A percentile compares a stretch with the other conserved stretches of the same genome.
Conservation (phyloP, 352 stramenopile genomes). For the Thraustotheca clavata region DNA sequence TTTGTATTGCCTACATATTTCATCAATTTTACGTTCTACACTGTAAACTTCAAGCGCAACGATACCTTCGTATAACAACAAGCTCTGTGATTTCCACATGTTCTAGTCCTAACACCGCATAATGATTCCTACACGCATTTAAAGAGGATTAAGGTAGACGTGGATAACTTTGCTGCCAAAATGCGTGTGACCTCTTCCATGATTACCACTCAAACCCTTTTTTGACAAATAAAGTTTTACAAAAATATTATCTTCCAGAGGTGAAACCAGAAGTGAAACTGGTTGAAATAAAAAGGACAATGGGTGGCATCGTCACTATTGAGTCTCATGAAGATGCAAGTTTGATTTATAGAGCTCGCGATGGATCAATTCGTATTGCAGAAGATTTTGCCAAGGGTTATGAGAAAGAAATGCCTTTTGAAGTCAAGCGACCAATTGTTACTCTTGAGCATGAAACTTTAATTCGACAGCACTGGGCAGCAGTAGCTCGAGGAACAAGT, state of each 20-base stretch:
- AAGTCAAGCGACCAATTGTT: background rate
- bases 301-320: background rate
- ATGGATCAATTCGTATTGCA: conserved; percentile 4
- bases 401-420: conserved; percentile 4
- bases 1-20: conserved; percentile 28
- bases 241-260: too few species aligned
- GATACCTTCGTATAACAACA: conserved; percentile 13
- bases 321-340: background rate
- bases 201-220: background rate
- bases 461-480: background rate
- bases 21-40: background rate
- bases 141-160: conserved; percentile 4
- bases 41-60: too few species aligned
- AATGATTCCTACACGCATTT: conserved; percentile 25
- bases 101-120: conserved; percentile 25
- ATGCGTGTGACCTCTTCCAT: background rate
- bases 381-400: conserved; percentile 5
- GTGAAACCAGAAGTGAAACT: too few species aligned
- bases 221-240: too few species aligned
- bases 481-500: background rate
- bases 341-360: background rate
- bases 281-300: too few species aligned
- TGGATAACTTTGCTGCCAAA: conserved; percentile 4
- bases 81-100: background rate
- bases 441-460: background rate